Conservation (phyloP, 257 asterid genomes). For the Petunia axillaris region DNA sequence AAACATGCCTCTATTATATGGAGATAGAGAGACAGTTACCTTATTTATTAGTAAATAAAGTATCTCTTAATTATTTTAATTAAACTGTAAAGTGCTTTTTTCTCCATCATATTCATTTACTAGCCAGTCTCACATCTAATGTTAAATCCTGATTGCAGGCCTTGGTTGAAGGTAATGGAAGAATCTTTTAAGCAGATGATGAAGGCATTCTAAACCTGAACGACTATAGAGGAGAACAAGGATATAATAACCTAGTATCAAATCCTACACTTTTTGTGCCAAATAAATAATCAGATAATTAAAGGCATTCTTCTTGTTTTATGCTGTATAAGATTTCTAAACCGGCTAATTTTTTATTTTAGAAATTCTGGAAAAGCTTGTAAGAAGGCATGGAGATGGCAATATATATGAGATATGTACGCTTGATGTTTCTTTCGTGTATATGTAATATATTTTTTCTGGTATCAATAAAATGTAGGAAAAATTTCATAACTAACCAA, state of each 20-base stretch:
- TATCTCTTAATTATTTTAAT: too few relatives aligned
- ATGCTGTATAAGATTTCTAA: not conserved
- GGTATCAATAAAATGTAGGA: too few relatives aligned
- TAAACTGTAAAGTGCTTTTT: not conserved
- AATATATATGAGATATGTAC: too few relatives aligned
- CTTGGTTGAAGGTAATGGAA: slow-evolving; percentile 76
- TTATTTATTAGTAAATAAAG: too few relatives aligned
- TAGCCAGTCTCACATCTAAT: slow-evolving; percentile 24
- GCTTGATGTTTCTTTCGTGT: too few relatives aligned
- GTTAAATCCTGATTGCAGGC: slow-evolving; percentile 48
- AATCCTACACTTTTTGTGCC: not conserved
- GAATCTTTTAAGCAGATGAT: slow-evolving; percentile 34
- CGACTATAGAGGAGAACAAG: slow-evolving; percentile 27
- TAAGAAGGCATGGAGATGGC: too few relatives aligned
- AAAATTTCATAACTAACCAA: too few relatives aligned
- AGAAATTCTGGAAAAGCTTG: slow-evolving; percentile 81
- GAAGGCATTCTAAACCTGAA: slow-evolving; percentile 24
- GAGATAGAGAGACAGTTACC: too few relatives aligned
- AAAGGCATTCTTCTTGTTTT: not conserved
- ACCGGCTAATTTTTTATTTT: slow-evolving; percentile 30
- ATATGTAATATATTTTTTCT: too few relatives aligned
- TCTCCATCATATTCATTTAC: slow-evolving; percentile 19
- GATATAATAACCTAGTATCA: slow-evolving; percentile 24
- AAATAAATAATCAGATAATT: not conserved
- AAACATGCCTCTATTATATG: too few relatives aligned